phyloP scores from a whole-genome alignment of 306 rosid species.

The Medicago truncatula region DNA sequence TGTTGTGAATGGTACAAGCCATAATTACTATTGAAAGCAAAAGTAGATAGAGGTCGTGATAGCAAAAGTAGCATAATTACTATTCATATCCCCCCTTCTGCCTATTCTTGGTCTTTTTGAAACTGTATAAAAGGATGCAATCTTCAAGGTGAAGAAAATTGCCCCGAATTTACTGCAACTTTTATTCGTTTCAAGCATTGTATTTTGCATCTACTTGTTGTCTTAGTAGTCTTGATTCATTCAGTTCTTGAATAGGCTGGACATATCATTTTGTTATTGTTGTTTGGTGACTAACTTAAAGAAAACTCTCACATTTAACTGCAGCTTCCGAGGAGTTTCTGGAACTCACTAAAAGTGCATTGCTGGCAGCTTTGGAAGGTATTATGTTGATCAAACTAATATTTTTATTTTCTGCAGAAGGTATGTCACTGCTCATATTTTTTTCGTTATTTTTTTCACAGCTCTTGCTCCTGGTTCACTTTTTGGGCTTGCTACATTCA shows the following conservation, averaged over 20 bases:
- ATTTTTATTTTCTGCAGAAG: conserved; percentile 36
- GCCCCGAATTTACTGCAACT: neutral
- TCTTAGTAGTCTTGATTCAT: conserved; percentile 1
- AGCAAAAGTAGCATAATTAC: conserved; percentile 10
- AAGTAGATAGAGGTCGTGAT: conserved; percentile 3
- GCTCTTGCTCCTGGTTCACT: conserved; percentile 97
- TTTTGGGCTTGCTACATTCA: conserved; percentile 97
- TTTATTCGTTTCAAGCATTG: conserved; percentile 3
- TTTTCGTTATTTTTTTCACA: conserved; percentile 31
- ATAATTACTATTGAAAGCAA: neutral
- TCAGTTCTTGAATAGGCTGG: conserved; percentile 19
- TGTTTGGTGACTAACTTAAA: conserved; percentile 19
- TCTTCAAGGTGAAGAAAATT: conserved; percentile 28
- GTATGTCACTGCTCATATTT: conserved; percentile 25
- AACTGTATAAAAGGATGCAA: conserved; percentile 35
- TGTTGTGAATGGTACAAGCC: neutral
- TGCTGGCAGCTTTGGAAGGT: conserved; percentile 98
- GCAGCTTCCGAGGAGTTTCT: conserved; percentile 98
- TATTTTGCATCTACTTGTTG: neutral
- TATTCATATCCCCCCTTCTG: neutral
- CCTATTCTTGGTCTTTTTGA: conserved; percentile 31
- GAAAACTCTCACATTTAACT: conserved; percentile 40
- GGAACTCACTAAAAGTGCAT: conserved; percentile 92
- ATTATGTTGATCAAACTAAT: conserved; percentile 34
- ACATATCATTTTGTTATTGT: conserved; percentile 18